These are phyloP conservation scores for Wickerhamomyces ciferrii DNA, from an alignment of 805 yeast species.

Conservation along the genomic window DNA sequence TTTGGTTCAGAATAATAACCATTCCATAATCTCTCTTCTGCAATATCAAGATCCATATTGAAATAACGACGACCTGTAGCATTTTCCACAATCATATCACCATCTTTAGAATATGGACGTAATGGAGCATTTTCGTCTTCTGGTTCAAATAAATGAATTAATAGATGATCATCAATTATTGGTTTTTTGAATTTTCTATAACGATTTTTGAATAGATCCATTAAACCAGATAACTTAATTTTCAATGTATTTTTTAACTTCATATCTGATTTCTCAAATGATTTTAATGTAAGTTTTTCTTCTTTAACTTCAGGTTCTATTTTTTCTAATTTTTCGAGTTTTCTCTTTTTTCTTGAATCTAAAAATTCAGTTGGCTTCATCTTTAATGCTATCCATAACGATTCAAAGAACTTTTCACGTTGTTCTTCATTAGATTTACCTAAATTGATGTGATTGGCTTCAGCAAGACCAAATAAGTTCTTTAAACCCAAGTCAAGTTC, in stretches of 20 bases:
- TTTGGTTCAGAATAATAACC: constrained; percentile 92
- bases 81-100: constrained; percentile 77
- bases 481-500: constrained; percentile 42
- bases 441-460: constrained; percentile 41
- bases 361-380: constrained; percentile 72
- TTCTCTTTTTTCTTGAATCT: constrained; percentile 42
- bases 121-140: constrained; percentile 26
- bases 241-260: constrained; percentile 80
- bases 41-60: constrained; percentile 90
- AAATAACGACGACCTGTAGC: constrained; percentile 65
- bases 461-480: constrained; percentile 52
- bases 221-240: constrained; percentile 76
- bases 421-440: constrained; percentile 39
- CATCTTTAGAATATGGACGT: constrained; percentile 43
- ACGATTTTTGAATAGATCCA: constrained; percentile 84
- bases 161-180: constrained; percentile 67
- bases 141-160: constrained; percentile 77
- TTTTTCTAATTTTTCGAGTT: constrained; percentile 28
- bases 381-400: constrained; percentile 45
- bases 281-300: constrained; percentile 37
- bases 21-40: constrained; percentile 95
- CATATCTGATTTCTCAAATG: constrained; percentile 58
- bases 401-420: constrained; percentile 51
- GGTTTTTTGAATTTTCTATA: constrained; percentile 92
- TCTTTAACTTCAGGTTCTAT: constrained; percentile 32